A percentile compares a stretch with the other conserved stretches of the same genome.
Conservation (phyloP, 306 rosid species). For the Dalbergia cochinchinensis region DNA sequence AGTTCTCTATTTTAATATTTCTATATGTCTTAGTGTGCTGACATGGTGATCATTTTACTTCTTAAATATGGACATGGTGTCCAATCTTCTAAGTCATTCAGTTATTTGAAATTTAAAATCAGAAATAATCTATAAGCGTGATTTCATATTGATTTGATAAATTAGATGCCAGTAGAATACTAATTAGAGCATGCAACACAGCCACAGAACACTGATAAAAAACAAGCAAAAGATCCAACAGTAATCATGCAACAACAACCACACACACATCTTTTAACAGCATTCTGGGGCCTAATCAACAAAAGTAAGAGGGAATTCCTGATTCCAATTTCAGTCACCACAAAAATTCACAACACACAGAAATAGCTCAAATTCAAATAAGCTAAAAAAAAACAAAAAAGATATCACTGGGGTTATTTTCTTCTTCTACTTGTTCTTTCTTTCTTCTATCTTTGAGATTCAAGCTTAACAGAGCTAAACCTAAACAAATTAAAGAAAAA, state of each 20-base stretch:
- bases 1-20: constrained; percentile 19
- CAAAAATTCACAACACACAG: neutral
- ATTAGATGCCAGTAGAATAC: constrained; percentile 32
- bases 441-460: constrained; percentile 9
- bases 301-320: constrained; percentile 78
- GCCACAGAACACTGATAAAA: no score
- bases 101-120: constrained; percentile 13
- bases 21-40: constrained; percentile 17
- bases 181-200: neutral
- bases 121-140: constrained; percentile 16
- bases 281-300: constrained; percentile 50
- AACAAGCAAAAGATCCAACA: no score
- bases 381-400: neutral
- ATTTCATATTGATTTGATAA: constrained; percentile 37
- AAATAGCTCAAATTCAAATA: constrained; percentile 8
- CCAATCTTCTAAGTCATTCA: constrained; percentile 11
- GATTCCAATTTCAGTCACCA: neutral
- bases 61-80: constrained; percentile 13
- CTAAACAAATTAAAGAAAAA: constrained; percentile 1
- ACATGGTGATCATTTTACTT: constrained; percentile 7
- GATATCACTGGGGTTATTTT: constrained; percentile 31
- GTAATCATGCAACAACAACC: no score
- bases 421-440: neutral
- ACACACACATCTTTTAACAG: no score
- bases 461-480: constrained; percentile 21